phyloP scores from a whole-genome alignment of 306 rosid genomes.

The Malus sylvestris region DNA sequence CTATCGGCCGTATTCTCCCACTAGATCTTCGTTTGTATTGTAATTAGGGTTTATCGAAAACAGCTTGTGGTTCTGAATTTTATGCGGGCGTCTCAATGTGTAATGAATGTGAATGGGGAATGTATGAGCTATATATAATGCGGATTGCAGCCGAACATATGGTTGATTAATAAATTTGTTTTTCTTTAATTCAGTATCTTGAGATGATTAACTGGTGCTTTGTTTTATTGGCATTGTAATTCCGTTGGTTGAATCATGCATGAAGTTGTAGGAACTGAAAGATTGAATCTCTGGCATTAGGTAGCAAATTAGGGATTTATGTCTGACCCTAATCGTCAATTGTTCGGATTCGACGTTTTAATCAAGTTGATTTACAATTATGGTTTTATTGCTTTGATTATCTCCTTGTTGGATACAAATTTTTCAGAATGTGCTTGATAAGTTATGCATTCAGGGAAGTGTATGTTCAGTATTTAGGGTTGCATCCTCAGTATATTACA shows the following conservation, averaged over 20 bases:
- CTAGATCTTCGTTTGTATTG: background rate
- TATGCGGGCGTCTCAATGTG: background rate
- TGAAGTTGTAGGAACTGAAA: background rate
- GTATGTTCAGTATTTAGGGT: background rate
- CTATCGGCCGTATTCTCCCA: conserved; percentile 3
- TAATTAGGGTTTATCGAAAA: background rate
- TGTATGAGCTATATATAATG: background rate
- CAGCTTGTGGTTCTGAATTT: background rate
- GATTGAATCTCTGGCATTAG: background rate
- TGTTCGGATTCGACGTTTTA: background rate
- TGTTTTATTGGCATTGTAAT: background rate
- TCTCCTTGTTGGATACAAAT: background rate
- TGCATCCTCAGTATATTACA: background rate
- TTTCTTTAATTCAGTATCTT: background rate
- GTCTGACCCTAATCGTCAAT: background rate
- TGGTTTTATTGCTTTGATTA: background rate
- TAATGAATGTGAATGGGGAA: conserved; percentile 12
- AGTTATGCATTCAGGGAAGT: background rate
- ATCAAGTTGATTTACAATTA: background rate
- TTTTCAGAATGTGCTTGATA: background rate
- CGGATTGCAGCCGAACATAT: background rate
- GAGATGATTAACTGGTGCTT: background rate
- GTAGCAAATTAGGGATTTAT: background rate
- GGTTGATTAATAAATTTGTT: background rate
- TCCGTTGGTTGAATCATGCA: background rate